phyloP scores from a whole-genome alignment of 495 filamentous ascomycete species.

The Xylaria intraflava region DNA sequence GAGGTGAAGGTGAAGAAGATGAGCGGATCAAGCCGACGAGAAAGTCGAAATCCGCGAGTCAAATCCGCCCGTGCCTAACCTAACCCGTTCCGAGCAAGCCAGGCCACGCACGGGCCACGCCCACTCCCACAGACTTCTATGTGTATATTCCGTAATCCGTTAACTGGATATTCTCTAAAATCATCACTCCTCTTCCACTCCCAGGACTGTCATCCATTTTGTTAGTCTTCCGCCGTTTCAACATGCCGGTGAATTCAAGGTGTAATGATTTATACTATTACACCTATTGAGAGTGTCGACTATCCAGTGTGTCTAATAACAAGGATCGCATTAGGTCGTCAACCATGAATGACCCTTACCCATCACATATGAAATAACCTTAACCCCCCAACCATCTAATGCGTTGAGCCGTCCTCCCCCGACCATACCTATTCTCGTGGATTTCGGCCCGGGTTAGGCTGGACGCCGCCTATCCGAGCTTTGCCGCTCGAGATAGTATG shows the following conservation, averaged over 20 bases:
- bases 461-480: slow-evolving; percentile 15
- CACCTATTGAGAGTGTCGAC: background rate
- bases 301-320: background rate
- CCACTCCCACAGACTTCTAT: background rate
- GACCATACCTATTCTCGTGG: slow-evolving; percentile 3
- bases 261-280: background rate
- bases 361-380: background rate
- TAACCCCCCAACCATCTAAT: slow-evolving; percentile 6
- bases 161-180: background rate
- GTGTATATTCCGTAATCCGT: background rate
- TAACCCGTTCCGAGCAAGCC: background rate
- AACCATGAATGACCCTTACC: background rate
- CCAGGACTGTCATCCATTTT: no score
- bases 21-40: no score
- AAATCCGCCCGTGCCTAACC: no score
- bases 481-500: slow-evolving; percentile 13
- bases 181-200: background rate
- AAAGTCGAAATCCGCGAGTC: no score
- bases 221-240: background rate
- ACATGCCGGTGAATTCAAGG: background rate
- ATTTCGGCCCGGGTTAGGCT: slow-evolving; percentile 18
- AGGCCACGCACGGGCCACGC: background rate
- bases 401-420: slow-evolving; percentile 25
- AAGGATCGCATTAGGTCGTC: background rate
- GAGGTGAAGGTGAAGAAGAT: background rate